These are phyloP conservation scores for Pleurotus tuber-regium DNA, from an alignment of 768 basidiomycete genomes.

Conservation along the genomic window DNA sequence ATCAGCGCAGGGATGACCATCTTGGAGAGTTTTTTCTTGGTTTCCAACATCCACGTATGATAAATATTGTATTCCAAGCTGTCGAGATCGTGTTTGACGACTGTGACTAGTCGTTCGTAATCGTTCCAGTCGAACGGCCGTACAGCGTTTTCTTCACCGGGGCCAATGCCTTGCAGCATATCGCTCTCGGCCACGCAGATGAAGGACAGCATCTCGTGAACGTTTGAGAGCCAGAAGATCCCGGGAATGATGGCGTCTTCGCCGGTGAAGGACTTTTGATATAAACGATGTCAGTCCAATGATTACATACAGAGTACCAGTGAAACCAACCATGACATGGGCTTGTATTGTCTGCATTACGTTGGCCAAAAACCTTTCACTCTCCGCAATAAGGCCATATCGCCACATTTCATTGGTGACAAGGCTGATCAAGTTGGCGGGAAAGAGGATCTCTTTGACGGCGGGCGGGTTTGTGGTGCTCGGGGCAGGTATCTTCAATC, in stretches of 20 bases:
- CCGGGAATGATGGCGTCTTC: slow-evolving; percentile 97
- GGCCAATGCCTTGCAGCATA: slow-evolving; percentile 96
- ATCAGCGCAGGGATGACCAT: slow-evolving; percentile 99
- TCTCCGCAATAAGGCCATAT: slow-evolving; percentile 93
- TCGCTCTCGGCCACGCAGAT: slow-evolving; percentile 99
- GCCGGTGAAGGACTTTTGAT: slow-evolving; percentile 77
- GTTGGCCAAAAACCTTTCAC: slow-evolving; percentile 96
- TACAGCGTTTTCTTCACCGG: slow-evolving; percentile 89
- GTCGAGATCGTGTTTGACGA: slow-evolving; percentile 98
- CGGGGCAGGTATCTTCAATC: slow-evolving; percentile 90
- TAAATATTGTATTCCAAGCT: slow-evolving; percentile 99
- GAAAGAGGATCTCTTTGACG: slow-evolving; percentile 97
- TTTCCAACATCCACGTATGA: slow-evolving; percentile 98
- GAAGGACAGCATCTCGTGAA: slow-evolving; percentile 98
- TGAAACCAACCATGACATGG: slow-evolving; percentile 87
- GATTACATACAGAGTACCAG: neutral
- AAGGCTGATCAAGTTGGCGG: slow-evolving; percentile 94
- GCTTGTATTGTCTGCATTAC: slow-evolving; percentile 98
- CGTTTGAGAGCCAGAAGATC: slow-evolving; percentile 99
- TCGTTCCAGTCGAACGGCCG: slow-evolving; percentile 96
- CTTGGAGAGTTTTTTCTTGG: slow-evolving; percentile 92
- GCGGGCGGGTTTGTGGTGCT: slow-evolving; percentile 89
- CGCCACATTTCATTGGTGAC: slow-evolving; percentile 99
- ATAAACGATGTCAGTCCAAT: slow-evolving; percentile 14
- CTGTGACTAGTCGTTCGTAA: slow-evolving; percentile 94